Evolutionary conservation across 768 basidiomycete genomes (phyloP), one percentile per base, ranked within the genome.

Genomic region (Pilatotrama ljubarskyi): DNA sequence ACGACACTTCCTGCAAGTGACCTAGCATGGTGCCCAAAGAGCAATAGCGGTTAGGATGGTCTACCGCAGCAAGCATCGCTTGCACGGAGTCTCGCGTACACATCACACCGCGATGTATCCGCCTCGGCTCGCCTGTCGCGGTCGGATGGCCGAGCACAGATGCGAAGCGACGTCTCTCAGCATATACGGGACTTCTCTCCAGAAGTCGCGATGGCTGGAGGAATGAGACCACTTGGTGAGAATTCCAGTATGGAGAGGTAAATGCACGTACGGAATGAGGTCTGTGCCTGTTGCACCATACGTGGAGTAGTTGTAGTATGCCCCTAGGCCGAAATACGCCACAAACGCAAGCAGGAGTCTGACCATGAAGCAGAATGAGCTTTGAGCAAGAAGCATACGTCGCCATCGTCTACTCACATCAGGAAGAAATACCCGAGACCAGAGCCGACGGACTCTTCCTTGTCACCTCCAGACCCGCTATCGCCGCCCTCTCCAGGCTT

Each of bases 391-490:
- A 9, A 15, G 40, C 20, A 5, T 20, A 13, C 32, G n/a, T n/a
- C n/a, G n/a, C n/a, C n/a, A n/a, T n/a, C n/a, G n/a, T n/a, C n/a
- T 13, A 72, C 90, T 72, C 72, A 90, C 91, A 93, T 77, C 29
- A 93, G 77, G 78, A 95, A 90, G 77, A 95, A 94, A 82, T 90
- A 93, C 3, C 91, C 88, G n/a, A 95, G 76, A 22, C 88, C 90
- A 72, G 86, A 91, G 3, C 87, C 88, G 24, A 83, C 80, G 0
- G 62, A 49, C 64, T 67, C 64, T 20, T 69, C 61, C 44, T 58
- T 55, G 9, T 57, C 63, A n/a, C 63, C 63, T 37, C 59, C 53
- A 22, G 56, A 51, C 3, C 54, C 55, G 5, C 57, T 24, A 36
- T 64, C 64, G 2, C 58, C 61, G 49, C 66, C 74, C 63, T 79